Conservation (phyloP, 176 grass and related monocot genomes). For the Ampelocalamus luodianensis region DNA sequence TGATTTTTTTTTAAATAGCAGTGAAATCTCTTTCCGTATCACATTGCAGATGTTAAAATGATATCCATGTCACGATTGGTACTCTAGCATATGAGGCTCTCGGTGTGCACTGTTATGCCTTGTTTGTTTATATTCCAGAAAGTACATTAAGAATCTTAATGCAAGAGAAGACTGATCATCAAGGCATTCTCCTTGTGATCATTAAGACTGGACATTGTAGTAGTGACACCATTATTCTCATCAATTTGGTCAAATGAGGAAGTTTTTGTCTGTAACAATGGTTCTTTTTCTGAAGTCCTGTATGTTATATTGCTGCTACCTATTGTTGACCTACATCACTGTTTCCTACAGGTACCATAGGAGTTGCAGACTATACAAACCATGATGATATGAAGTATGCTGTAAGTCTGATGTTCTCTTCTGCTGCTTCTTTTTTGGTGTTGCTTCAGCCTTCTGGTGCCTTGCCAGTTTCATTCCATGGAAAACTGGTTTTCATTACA, state of each 20-base stretch:
- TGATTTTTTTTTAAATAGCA: conserved; percentile 2
- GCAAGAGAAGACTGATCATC: not conserved
- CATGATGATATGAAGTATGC: conserved; percentile 93
- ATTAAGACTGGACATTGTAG: not conserved
- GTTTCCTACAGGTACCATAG: conserved; percentile 61
- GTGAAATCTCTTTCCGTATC: not conserved
- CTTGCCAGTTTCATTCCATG: not conserved
- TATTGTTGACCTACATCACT: conserved; percentile 7
- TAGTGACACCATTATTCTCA: not conserved
- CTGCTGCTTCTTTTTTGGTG: not conserved
- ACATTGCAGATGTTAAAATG: not conserved
- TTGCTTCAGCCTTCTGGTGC: not conserved
- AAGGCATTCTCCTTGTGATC: not conserved
- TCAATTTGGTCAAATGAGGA: not conserved
- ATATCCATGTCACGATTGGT: not conserved
- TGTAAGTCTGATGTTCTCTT: conserved; percentile 36
- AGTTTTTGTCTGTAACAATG: not conserved
- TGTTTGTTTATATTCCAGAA: not conserved
- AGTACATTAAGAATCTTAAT: not conserved
- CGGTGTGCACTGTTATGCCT: conserved; percentile 11
- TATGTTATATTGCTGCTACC: conserved; percentile 20
- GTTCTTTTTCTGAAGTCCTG: not conserved
- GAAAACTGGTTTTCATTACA: not conserved
- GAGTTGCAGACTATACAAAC: conserved; percentile 83
- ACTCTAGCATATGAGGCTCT: not conserved